Base-by-base conservation (phyloP, 805 yeast genomes). In the Ogataea nonfermentans region DNA sequence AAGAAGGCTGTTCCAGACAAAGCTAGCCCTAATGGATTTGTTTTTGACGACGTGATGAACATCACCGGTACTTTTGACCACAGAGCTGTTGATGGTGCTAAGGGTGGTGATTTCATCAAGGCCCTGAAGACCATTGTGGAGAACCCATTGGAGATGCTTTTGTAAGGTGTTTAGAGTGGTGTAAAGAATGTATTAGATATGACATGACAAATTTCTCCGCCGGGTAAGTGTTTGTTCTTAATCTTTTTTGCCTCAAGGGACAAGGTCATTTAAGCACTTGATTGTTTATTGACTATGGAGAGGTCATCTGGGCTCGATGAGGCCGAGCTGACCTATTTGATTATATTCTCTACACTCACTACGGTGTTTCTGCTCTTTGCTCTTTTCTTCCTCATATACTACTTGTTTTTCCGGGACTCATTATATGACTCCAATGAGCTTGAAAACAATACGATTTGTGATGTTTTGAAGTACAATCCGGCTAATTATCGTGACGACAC, bases 61-160 rank as follows among this genome's bases (percentile, higher is more conserved):
- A 77, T 91, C 65, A 90, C 98, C 41, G 98, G 95, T 69, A 86
- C 98, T 38, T 93, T 93, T 61, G 99, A 93, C 72, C 99, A 93
- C 76, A 86, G 97, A 74, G 52, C 84, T 46, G 82, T 91, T 49
- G 99, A 93, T 62, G 99, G 99, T 62, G 98, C 98, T 40, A 79
- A 84, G 56, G 99, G 95, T 57, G 99, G 95, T 65, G 98, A 93
- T 57, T 93, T 79, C 78, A 86, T 93, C 75, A 88, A 79, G 69
- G 96, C 88, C 54, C 76, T 93, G 68, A 93, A 93, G 79, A 75
- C 74, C 57, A 81, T 89, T 51, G 67, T 93, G 53, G 99, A 93
- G 75, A 90, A 93, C 74, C 99, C 99, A 61, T 77, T 93, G 63
- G 96, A 89, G 71, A 71, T 93, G 68, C 71, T 93, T 66, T 73